Conservation (phyloP, 805 yeast genomes). For the Candida orba region DNA sequence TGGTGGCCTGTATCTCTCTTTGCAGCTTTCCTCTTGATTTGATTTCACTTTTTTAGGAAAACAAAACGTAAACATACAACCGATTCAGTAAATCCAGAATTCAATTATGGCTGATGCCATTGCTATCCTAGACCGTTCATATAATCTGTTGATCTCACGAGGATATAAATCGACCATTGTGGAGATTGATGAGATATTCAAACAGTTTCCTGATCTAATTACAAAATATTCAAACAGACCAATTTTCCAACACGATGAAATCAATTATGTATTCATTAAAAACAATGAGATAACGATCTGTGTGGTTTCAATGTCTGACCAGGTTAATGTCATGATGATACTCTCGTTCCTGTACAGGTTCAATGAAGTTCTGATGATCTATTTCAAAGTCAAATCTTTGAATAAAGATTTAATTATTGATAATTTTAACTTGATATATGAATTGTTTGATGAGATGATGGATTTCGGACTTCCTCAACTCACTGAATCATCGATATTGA, state of each 20-base stretch:
- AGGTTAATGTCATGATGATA: slow-evolving; percentile 47
- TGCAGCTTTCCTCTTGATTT: neutral
- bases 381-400: slow-evolving; percentile 33
- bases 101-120: slow-evolving; percentile 9
- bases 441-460: slow-evolving; percentile 74
- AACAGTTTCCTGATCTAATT: slow-evolving; percentile 1
- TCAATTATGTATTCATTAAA: slow-evolving; percentile 47
- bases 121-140: slow-evolving; percentile 7
- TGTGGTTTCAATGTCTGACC: slow-evolving; percentile 19
- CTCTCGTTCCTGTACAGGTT: slow-evolving; percentile 48
- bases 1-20: too few relatives aligned
- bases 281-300: slow-evolving; percentile 38
- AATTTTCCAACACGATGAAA: slow-evolving; percentile 29
- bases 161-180: slow-evolving; percentile 1
- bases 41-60: neutral
- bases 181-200: slow-evolving; percentile 21
- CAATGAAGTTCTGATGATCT: slow-evolving; percentile 36
- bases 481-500: slow-evolving; percentile 70
- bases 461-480: slow-evolving; percentile 85
- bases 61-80: neutral
- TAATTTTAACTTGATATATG: slow-evolving; percentile 68
- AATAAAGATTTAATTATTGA: slow-evolving; percentile 60
- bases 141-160: slow-evolving; percentile 3
- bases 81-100: neutral
- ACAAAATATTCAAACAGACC: neutral